phyloP scores from a whole-genome alignment of 306 rosid species.

The Prunus fruticosa region DNA sequence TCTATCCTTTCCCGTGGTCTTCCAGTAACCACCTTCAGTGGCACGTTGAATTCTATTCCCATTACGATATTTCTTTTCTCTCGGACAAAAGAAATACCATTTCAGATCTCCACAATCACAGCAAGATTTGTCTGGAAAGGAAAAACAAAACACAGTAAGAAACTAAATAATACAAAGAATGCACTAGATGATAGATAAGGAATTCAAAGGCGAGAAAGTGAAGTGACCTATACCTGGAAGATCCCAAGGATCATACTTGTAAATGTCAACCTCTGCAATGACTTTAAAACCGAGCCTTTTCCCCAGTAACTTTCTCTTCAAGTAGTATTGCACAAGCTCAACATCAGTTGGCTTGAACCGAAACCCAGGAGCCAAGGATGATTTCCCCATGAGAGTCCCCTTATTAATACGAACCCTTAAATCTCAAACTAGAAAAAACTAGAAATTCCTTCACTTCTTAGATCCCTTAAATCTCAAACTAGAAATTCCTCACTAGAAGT shows the following conservation, averaged over 20 bases:
- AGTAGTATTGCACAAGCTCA: conserved; percentile 54
- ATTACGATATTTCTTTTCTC: conserved; percentile 49
- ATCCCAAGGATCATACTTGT: conserved; percentile 66
- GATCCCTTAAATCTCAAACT: no score
- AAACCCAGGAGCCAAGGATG: conserved; percentile 53
- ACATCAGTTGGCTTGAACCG: conserved; percentile 67
- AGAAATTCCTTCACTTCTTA: no score
- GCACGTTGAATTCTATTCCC: conserved; percentile 62
- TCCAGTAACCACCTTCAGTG: conserved; percentile 65
- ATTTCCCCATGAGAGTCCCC: conserved; percentile 24
- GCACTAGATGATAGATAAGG: background rate
- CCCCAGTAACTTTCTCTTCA: conserved; percentile 54
- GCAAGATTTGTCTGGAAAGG: conserved; percentile 44
- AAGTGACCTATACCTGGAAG: conserved; percentile 58
- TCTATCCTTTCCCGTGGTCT: conserved; percentile 69
- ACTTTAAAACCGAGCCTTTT: conserved; percentile 26
- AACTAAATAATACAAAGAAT: background rate
- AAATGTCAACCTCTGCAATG: conserved; percentile 61
- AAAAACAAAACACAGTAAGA: background rate
- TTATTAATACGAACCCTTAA: background rate
- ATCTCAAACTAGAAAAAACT: background rate
- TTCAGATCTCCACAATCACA: conserved; percentile 52
- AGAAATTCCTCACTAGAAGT: conserved; percentile 8
- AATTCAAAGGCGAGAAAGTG: background rate
- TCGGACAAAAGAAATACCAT: conserved; percentile 71